Conservation (phyloP, 2,329 filamentous ascomycete species). For the Akanthomyces muscarius region DNA sequence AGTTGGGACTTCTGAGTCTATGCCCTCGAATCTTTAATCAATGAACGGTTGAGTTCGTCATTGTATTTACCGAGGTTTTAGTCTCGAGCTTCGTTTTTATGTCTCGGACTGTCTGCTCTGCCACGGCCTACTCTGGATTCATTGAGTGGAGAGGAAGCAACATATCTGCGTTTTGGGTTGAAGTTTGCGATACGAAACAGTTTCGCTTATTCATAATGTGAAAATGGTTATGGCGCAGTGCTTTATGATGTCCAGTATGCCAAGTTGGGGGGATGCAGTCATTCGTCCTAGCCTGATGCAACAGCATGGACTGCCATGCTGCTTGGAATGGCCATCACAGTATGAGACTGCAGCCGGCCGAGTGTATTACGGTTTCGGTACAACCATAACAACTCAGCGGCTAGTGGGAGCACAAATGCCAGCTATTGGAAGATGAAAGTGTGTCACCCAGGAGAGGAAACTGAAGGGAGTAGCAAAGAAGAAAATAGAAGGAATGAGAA, state of each 20-base stretch:
- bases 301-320: neutral
- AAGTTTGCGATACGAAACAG: neutral
- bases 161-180: no score
- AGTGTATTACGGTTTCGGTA: no score
- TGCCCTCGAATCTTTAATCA: neutral
- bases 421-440: no score
- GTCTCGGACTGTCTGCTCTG: neutral
- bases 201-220: neutral
- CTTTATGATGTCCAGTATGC: neutral
- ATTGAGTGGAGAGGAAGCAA: no score
- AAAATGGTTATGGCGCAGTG: neutral
- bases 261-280: neutral
- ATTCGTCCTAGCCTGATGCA: neutral
- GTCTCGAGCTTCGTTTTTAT: neutral
- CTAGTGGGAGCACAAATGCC: no score
- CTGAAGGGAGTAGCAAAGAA: no score
- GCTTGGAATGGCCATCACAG: neutral
- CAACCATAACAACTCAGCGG: no score
- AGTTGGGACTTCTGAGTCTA: neutral
- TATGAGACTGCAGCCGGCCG: no score
- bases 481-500: no score
- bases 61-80: neutral
- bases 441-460: no score
- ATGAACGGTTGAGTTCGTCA: neutral
- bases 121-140: neutral